Evolutionary conservation across 2,329 filamentous ascomycete genomes (phyloP), one percentile per base, ranked within the genome.

Genomic region (Hypoxylon sp.): DNA sequence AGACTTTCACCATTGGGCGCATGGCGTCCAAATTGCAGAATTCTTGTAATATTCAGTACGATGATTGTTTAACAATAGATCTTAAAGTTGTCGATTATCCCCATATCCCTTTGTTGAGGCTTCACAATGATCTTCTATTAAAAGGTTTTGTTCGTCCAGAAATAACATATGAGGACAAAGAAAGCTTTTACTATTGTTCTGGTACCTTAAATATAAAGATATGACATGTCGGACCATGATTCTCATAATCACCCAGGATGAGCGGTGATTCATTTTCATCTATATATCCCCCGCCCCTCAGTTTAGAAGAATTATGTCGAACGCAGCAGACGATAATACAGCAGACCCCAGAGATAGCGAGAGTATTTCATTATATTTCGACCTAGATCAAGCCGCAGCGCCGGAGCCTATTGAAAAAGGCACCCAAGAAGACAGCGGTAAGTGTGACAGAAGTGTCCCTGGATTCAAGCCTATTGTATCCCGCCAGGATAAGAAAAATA

Each of bases 301-400:
- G 6, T 21, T 44, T 3, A 44, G 11, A 44, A 21, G 15, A 7
- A 17, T 3, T n/a, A 56, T 46, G n/a, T 21, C n/a, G 15, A 19
- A 19, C 39, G 2, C 15, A 56, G 29, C 13, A 3, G 10, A 19
- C 8, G 35, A 44, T 19, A 21, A 13, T 5, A 10, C 27, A 46
- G 15, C 27, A 6, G 3, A 21, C 5, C 15, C 13, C 3, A 21
- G 8, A 13, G 54, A 52, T 11, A 50, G 59, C 31, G 59, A 60
- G 13, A 24, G 53, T 1, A 46, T 70, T 37, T 60, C 52, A 6
- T 21, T 50, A n/a, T 70, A 65, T 31, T 70, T 70, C 17, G 57
- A 65, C 29, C 11, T 70, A 17, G 64, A 70, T 2, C 19, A 17
- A 32, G 64, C 67, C 3, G 56, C 57, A 15, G 47, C 6, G 17